Conservation (phyloP, 2,329 filamentous ascomycete genomes). For the Polytolypa hystricis region DNA sequence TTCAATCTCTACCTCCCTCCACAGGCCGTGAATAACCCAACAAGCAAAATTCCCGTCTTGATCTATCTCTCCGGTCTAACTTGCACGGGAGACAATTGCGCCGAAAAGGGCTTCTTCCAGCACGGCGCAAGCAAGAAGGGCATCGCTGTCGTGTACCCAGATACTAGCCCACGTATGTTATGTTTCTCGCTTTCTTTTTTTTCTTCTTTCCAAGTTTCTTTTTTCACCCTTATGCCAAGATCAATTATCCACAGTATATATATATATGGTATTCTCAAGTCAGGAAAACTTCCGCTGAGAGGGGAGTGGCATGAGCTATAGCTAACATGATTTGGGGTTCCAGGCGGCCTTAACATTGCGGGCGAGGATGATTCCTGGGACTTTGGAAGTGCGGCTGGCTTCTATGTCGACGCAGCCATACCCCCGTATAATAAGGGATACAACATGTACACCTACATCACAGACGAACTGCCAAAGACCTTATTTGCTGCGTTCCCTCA, state of each 20-base stretch:
- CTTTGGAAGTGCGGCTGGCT: slow-evolving; percentile 84
- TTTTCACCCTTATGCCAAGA: too few relatives aligned
- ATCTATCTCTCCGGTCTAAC: slow-evolving; percentile 92
- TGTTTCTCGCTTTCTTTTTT: too few relatives aligned
- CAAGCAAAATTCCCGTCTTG: slow-evolving; percentile 65
- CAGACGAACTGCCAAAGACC: slow-evolving; percentile 68
- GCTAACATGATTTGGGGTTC: too few relatives aligned
- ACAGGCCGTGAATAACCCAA: slow-evolving; percentile 42
- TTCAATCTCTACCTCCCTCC: slow-evolving; percentile 87
- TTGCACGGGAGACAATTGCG: slow-evolving; percentile 76
- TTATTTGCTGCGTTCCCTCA: slow-evolving; percentile 62
- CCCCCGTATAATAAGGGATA: slow-evolving; percentile 68
- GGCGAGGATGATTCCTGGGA: slow-evolving; percentile 85
- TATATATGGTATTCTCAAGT: too few relatives aligned
- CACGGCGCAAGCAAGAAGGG: slow-evolving; percentile 65
- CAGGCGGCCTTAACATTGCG: slow-evolving; percentile 62
- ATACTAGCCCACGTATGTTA: slow-evolving; percentile 72
- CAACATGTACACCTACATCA: slow-evolving; percentile 90
- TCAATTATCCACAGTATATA: too few relatives aligned
- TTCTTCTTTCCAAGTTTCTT: too few relatives aligned
- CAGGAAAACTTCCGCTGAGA: too few relatives aligned
- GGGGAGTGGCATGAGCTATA: too few relatives aligned
- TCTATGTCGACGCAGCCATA: slow-evolving; percentile 80
- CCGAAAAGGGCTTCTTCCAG: slow-evolving; percentile 81
- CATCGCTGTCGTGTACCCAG: slow-evolving; percentile 88